Evolutionary conservation across 2,329 filamentous ascomycete genomes (phyloP), one percentile per base, ranked within the genome.

Genomic region (Pseudogymnoascus sp.): DNA sequence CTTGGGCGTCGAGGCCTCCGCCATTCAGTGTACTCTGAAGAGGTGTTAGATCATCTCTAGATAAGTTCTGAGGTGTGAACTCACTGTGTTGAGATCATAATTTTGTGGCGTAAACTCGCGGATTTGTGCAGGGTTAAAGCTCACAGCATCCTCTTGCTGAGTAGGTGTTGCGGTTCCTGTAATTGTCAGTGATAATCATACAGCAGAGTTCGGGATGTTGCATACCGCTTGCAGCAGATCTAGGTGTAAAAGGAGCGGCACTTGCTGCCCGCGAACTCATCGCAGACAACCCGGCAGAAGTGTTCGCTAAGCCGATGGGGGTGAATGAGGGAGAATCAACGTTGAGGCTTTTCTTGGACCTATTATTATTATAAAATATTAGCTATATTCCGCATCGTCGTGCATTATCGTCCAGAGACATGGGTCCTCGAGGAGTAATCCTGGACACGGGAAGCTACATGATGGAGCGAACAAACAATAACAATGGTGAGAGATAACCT

Each of bases 321-420:
- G 91, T 97, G 75, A 99, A 99, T 59, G 93, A 91, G 11, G 95
- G 93, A 7, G 95, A 97, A 72, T 97, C 95, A 72, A 96, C 95
- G 75, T 96, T 99, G 68, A 99, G 82, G 28, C 88, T 81, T 75
- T 92, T 95, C 76, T 91, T 91, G 23, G 79, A 72, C 65, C 80
- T 82, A 64, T 71, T 73, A 66, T 34, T 5, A 62, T 43, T 11
- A 56, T 62, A 31, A 23, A 36, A 16, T 21, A 3, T 62, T 46
- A 38, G 42, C 11, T 43, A 34, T 28, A 43, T 14, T 43, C 36
- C 59, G 43, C 34, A 43, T 38, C 34, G 31, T 43, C 8, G 31
- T 6, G 23, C 28, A 18, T 18, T 18, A 25, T 31, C 18, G 34
- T 16, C 23, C 59, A 56, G n/a, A 36, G 28, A 14, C 49, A 36